phyloP scores from a whole-genome alignment of 2,329 filamentous ascomycete genomes.

The Basipetospora chlamydospora region DNA sequence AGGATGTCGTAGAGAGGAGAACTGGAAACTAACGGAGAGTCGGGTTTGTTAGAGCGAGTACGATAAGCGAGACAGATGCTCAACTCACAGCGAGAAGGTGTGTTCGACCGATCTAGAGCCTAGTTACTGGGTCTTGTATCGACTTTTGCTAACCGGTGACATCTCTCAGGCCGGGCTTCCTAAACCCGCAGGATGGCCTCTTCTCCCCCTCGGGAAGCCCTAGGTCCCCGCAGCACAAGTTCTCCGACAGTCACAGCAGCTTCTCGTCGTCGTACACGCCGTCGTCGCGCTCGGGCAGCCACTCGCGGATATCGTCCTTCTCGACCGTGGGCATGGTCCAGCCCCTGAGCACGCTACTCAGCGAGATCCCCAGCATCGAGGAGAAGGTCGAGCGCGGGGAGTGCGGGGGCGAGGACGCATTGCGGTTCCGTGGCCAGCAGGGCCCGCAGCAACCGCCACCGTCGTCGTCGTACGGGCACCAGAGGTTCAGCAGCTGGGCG shows the following conservation, averaged over 20 bases:
- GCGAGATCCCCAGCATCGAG: conserved; percentile 24
- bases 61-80: conserved; percentile 5
- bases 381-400: conserved; percentile 18
- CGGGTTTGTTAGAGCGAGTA: conserved; percentile 1
- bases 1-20: background rate
- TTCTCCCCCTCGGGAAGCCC: conserved; percentile 16
- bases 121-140: background rate
- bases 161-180: conserved; percentile 9
- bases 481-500: too few relatives aligned
- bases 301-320: conserved; percentile 39
- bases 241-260: conserved; percentile 37
- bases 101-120: background rate
- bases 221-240: conserved; percentile 23
- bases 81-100: conserved; percentile 11
- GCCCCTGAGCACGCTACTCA: conserved; percentile 17
- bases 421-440: too few relatives aligned
- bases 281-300: conserved; percentile 27
- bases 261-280: conserved; percentile 34
- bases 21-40: background rate
- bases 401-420: too few relatives aligned
- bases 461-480: too few relatives aligned
- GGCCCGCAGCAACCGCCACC: too few relatives aligned
- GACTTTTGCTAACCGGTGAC: background rate
- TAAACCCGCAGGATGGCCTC: conserved; percentile 12
- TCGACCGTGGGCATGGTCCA: conserved; percentile 32